Base-by-base conservation (phyloP, 257 asterid species). In the Vinca minor region DNA sequence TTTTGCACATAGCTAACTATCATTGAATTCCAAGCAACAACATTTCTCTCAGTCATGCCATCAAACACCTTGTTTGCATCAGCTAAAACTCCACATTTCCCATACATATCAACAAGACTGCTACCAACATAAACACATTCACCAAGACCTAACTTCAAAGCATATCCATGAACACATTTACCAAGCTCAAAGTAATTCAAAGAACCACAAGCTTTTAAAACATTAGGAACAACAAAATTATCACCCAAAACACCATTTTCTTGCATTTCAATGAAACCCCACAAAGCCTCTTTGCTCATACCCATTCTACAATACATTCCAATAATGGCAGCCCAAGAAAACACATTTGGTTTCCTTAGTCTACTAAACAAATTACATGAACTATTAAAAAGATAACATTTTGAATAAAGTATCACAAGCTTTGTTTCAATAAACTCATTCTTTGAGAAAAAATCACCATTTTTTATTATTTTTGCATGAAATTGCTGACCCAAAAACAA, bases 101-200 rank as follows among this genome's bases (percentile, higher is more conserved):
- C 79, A 66, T 75, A 76, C 80, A 76, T 76, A 49, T 71, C 74
- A 63, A 71, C 71, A 12, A 71, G 71, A 56, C 80, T 75, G 46
- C 77, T 76, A 15, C 65, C 70, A 58, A 76, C 65, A 68, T 67
- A 76, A 34, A 67, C 66, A 68, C 77, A 71, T n/a, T 32, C 65
- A 39, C 64, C 62, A 71, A 44, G 62, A 11, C 71, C 62, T 10
- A 68, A 59, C 53, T 71, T 76, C 38, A 47, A 28, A 49, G 69
- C 74, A 44, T 67, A 69, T 35, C 80, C 74, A 64, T 76, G 80
- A 44, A 76, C 66, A 67, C 71, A 59, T 68, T 64, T 68, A 4
- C 77, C 77, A 48, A 70, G 59, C 17, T 20, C 73, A 71, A 71
- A 49, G 41, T 52, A 46, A 18, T 62, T 67, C 8, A 57, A 18